Conservation (phyloP, 176 grass and related monocot genomes). For the Olyra latifolia region DNA sequence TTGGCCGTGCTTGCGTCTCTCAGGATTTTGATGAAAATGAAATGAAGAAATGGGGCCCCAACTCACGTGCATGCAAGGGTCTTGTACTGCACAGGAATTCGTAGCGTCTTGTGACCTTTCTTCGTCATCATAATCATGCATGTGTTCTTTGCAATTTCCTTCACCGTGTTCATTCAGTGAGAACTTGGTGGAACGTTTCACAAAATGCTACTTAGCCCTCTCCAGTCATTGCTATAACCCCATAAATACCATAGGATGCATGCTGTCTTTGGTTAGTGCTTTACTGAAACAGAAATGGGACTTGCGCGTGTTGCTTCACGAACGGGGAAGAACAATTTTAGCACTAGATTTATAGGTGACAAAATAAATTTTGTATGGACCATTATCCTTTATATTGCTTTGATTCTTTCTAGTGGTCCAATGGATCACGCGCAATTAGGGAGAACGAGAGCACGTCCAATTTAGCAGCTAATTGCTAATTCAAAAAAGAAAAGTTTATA, state of each 20-base stretch:
- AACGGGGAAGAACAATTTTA: not conserved
- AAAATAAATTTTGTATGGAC: not conserved
- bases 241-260: not conserved
- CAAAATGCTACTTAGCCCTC: constrained; percentile 10
- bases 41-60: constrained; percentile 30
- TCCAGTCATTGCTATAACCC: not conserved
- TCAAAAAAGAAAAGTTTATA: not conserved
- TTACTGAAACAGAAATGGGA: not conserved
- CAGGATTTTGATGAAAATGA: constrained; percentile 38
- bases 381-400: not conserved
- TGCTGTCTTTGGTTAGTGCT: not conserved
- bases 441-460: not conserved
- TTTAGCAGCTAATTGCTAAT: not conserved
- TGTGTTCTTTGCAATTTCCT: not conserved
- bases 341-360: not conserved
- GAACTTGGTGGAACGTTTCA: constrained; percentile 21
- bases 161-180: constrained; percentile 31
- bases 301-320: not conserved
- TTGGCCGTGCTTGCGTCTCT: constrained; percentile 38
- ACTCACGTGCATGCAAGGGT: constrained; percentile 46
- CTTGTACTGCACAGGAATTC: constrained; percentile 45
- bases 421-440: constrained; percentile 9
- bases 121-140: constrained; percentile 32
- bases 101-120: constrained; percentile 35
- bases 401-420: constrained; percentile 1